phyloP scores from a whole-genome alignment of 163 green algal genomes.

The Coccomyxa subellipsoidea region DNA sequence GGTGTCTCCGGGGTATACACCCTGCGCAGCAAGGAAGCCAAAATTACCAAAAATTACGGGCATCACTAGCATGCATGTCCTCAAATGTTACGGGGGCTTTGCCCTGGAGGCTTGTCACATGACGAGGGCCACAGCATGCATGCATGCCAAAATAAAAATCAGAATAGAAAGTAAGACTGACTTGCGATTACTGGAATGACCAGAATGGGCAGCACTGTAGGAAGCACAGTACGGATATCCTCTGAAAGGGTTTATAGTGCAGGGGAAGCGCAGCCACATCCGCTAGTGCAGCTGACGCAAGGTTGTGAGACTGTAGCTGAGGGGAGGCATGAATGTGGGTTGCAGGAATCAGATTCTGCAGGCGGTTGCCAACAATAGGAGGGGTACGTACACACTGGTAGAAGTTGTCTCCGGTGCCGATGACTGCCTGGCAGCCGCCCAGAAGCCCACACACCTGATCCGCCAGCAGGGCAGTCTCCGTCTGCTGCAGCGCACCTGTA shows the following conservation, averaged over 20 bases:
- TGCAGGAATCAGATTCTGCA: conserved; percentile 32
- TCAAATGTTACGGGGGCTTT: too few relatives aligned
- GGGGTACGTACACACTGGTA: not conserved
- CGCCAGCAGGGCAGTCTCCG: not conserved
- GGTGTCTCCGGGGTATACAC: not conserved
- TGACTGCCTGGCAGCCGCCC: not conserved
- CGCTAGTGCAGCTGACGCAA: too few relatives aligned
- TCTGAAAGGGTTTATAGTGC: not conserved
- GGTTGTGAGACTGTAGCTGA: too few relatives aligned
- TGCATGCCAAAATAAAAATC: too few relatives aligned
- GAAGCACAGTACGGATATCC: too few relatives aligned
- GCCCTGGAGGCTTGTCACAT: too few relatives aligned
- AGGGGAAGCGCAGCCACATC: not conserved
- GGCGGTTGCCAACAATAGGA: not conserved
- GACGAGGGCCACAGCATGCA: too few relatives aligned
- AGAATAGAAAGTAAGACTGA: too few relatives aligned
- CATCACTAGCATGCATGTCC: too few relatives aligned
- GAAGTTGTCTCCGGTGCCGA: conserved; percentile 10
- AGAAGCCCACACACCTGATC: not conserved
- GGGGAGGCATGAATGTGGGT: not conserved
- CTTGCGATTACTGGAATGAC: too few relatives aligned
- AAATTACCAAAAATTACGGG: too few relatives aligned
- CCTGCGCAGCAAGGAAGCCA: not conserved
- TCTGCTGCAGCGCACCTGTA: not conserved
- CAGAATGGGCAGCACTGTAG: too few relatives aligned